These are phyloP conservation scores for Blastocystis sp. DNA, from an alignment of 352 stramenopile species.

Conservation along the genomic window DNA sequence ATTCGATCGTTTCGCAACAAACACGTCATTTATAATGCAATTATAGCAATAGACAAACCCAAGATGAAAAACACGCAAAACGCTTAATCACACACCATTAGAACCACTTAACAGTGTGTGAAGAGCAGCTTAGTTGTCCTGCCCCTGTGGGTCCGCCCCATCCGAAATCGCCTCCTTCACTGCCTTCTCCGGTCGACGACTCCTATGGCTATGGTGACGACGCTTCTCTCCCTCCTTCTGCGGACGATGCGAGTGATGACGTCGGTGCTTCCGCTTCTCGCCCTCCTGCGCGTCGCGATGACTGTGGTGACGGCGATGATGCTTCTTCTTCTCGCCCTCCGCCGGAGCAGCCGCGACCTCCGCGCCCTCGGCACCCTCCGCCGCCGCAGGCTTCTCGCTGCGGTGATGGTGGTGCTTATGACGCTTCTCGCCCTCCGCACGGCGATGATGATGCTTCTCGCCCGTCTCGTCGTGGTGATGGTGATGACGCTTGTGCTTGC, in stretches of 20 bases:
- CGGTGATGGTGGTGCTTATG: background rate
- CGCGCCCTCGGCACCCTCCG: background rate
- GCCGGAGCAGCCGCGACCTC: background rate
- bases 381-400: background rate
- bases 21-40: background rate
- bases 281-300: background rate
- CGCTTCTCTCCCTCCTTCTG: background rate
- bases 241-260: background rate
- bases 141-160: background rate
- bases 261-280: background rate
- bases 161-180: background rate
- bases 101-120: constrained; percentile 46
- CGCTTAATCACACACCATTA: constrained; percentile 7
- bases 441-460: background rate
- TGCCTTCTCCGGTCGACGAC: background rate
- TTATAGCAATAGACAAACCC: background rate
- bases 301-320: background rate
- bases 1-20: background rate
- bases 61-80: constrained; percentile 4
- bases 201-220: background rate
- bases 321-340: constrained; percentile 1
- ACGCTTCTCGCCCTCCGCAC: background rate
- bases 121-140: background rate
- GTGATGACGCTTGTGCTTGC: background rate
- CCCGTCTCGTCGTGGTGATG: background rate